Evolutionary conservation across 1,284 basidiomycete genomes (phyloP), one percentile per base, ranked within the genome.

Genomic region (Pyrrhoderma lamaoense): DNA sequence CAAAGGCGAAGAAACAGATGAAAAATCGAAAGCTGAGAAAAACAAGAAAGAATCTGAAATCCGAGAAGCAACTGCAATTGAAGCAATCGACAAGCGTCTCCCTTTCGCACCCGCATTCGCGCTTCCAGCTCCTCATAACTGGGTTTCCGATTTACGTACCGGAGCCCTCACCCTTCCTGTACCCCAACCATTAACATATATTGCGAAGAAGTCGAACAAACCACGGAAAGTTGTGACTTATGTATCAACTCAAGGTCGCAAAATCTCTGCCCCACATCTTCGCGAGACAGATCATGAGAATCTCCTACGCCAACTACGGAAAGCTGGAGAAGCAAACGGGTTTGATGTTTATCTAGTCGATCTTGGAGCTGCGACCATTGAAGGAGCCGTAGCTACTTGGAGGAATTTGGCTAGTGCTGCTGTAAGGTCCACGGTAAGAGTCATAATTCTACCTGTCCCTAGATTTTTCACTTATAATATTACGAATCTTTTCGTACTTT

Each of bases 321-420:
- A 70, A 52, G 67, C 93, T 61, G 74, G 72, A 55, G 67, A 69
- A 47, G 71, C 78, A 54, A 72, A 80, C 47, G 78, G 80, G 4
- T 81, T 79, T 63, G 80, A 82, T 61, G 76, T 90, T 34, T 72
- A 85, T 59, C 68, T 93, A 40, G 75, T 93, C 65, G 61, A 71
- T 57, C 70, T 81, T 72, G 68, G 35, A 40, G 43, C 40, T 46
- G 77, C 71, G 59, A 67, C 70, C 14, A 22, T 18, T 22, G 38
- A 16, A 40, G 38, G 21, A 22, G 38, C 58, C 57, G 72, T 36
- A 60, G 67, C 1, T 5, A 31, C 62, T 68, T 48, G 68, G 71
- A 66, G 68, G 49, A 69, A 74, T 56, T 72, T 74, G 56, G 65
- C 93, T 73, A 70, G 70, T 7, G 77, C 87, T 8, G 75, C 93